Evolutionary conservation across 768 basidiomycete genomes (phyloP).

Genomic region (Lyophyllum decastes): DNA sequence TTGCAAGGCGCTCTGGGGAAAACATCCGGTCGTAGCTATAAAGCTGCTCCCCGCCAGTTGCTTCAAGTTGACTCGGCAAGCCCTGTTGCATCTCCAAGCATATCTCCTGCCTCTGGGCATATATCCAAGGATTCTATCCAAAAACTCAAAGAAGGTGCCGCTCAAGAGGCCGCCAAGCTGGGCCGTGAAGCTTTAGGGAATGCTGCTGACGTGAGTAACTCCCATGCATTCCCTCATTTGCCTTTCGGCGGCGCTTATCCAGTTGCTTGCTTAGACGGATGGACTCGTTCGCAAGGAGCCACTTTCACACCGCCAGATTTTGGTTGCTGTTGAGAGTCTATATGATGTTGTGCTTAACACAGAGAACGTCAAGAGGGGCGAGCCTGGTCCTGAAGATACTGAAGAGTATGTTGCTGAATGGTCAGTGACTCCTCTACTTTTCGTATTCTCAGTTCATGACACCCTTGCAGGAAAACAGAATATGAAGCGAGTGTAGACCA

Average conservation of each 20-base stretch:
- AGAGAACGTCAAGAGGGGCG: conserved; percentile 83
- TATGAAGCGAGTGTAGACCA: conserved; percentile 61
- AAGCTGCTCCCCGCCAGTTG: conserved; percentile 94
- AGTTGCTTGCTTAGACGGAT: conserved; percentile 44
- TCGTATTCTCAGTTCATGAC: not conserved
- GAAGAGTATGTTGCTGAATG: conserved; percentile 45
- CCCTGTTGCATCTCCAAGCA: conserved; percentile 42
- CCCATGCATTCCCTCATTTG: not conserved
- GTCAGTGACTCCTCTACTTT: conserved; percentile 31
- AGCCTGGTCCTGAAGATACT: conserved; percentile 65
- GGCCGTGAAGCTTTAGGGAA: conserved; percentile 72
- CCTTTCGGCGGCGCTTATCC: not conserved
- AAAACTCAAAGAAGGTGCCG: conserved; percentile 52
- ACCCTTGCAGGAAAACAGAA: conserved; percentile 49
- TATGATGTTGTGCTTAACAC: conserved; percentile 84
- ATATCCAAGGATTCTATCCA: conserved; percentile 53
- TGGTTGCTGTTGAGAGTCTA: conserved; percentile 78
- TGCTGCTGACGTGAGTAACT: conserved; percentile 48
- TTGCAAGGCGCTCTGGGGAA: conserved; percentile 94
- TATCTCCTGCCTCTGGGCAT: conserved; percentile 47
- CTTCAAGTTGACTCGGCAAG: conserved; percentile 78
- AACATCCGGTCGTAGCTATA: conserved; percentile 91
- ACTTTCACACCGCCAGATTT: conserved; percentile 74
- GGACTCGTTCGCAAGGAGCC: conserved; percentile 70
- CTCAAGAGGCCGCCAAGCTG: conserved; percentile 73